Evolutionary conservation across 2,329 filamentous ascomycete species (phyloP).

Genomic region (Trichoderma polysporum): DNA sequence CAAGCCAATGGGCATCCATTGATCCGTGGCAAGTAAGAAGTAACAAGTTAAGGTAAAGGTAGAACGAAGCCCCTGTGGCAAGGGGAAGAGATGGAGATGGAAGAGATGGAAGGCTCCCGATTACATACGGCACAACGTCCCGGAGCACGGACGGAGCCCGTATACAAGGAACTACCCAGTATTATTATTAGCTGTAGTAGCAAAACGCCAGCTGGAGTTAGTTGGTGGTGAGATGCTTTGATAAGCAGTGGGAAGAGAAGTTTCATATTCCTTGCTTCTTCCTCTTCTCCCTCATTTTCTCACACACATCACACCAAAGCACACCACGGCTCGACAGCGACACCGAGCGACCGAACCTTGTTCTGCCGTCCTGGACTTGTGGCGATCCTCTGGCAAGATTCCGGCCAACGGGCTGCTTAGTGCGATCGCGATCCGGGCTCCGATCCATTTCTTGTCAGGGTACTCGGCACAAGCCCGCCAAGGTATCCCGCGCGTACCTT

Average conservation of each 20-base stretch:
- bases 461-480: neutral
- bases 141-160: too few species aligned
- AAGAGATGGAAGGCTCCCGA: too few species aligned
- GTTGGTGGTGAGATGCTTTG: too few species aligned
- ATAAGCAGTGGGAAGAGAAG: too few species aligned
- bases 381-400: neutral
- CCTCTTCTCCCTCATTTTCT: neutral
- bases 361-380: neutral
- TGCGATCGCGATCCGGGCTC: constrained; percentile 15
- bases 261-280: neutral
- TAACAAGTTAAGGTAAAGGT: too few species aligned
- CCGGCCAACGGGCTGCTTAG: constrained; percentile 1
- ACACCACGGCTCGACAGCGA: too few species aligned
- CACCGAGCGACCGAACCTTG: neutral
- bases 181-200: too few species aligned
- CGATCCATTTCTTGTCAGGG: neutral
- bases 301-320: too few species aligned
- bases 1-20: neutral
- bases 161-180: too few species aligned
- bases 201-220: too few species aligned
- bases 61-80: neutral
- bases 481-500: neutral
- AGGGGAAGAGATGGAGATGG: too few species aligned
- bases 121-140: neutral
- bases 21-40: neutral